A percentile compares a stretch with the other conserved stretches of the same genome.
phyloP scores from a whole-genome alignment of 164 flowering plant species.

The Vitis amurensis region DNA sequence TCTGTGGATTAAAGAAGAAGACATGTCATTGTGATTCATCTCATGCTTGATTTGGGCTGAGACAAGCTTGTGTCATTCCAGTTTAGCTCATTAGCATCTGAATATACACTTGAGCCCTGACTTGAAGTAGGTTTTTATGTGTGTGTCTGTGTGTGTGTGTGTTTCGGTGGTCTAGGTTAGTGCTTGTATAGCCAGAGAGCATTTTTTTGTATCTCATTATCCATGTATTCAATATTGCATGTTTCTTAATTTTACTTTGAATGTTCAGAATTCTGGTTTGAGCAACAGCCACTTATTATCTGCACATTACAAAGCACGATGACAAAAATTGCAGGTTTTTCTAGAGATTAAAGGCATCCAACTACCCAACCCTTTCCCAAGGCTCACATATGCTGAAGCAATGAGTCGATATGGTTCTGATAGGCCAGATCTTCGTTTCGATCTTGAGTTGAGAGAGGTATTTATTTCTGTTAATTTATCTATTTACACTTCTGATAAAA shows the following conservation, averaged over 20 bases:
- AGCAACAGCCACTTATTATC: not conserved
- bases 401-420: conserved; percentile 90
- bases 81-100: no score
- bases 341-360: conserved; percentile 71
- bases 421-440: conserved; percentile 88
- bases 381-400: conserved; percentile 93
- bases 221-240: no score
- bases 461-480: conserved; percentile 15
- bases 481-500: not conserved
- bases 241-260: not conserved
- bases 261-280: not conserved
- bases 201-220: no score
- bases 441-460: conserved; percentile 87
- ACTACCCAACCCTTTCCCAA: conserved; percentile 87
- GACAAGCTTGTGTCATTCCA: no score
- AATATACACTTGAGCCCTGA: no score
- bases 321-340: conserved; percentile 59
- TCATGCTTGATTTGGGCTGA: no score
- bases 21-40: no score
- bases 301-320: not conserved
- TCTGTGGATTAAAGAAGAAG: no score
- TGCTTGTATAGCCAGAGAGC: no score
- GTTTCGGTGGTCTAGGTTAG: no score
- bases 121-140: no score
- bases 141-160: no score